These are phyloP conservation scores for Suhomyces bribrorum DNA, from an alignment of 1,139 yeast species.

Conservation along the genomic window DNA sequence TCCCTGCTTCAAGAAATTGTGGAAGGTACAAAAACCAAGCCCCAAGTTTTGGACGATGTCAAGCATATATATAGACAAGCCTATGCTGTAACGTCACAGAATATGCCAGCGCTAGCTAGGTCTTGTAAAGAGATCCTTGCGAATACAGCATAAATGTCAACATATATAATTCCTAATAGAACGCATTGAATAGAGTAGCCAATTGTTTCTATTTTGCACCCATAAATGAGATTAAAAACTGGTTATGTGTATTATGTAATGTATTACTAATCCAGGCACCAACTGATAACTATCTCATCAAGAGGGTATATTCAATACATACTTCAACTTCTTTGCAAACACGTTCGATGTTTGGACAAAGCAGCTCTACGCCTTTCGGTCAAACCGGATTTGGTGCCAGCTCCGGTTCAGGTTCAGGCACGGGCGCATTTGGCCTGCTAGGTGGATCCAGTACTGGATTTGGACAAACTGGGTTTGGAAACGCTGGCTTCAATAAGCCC, in stretches of 20 bases:
- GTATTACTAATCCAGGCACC: background rate
- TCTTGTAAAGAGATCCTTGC: conserved; percentile 20
- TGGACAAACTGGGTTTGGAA: conserved; percentile 10
- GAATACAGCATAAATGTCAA: background rate
- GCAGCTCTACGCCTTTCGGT: background rate
- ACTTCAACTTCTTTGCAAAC: background rate
- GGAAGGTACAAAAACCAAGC: conserved; percentile 56
- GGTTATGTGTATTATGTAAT: background rate
- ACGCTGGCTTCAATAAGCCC: conserved; percentile 11
- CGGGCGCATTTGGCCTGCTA: background rate
- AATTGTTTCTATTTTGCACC: too few relatives aligned
- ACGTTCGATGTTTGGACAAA: conserved; percentile 9
- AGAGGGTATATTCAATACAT: background rate
- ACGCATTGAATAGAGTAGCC: background rate
- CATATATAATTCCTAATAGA: background rate
- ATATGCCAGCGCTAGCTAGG: conserved; percentile 28
- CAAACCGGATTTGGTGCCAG: background rate
- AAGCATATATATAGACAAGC: conserved; percentile 65
- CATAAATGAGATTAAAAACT: too few relatives aligned
- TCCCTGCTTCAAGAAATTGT: conserved; percentile 65
- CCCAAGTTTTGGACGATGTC: conserved; percentile 58
- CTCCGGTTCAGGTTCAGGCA: background rate
- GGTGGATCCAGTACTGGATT: conserved; percentile 1
- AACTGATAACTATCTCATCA: background rate
- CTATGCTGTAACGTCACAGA: conserved; percentile 42